Evolutionary conservation across 495 filamentous ascomycete genomes (phyloP).

Genomic region (Pseudomonodictys pantanalensis): DNA sequence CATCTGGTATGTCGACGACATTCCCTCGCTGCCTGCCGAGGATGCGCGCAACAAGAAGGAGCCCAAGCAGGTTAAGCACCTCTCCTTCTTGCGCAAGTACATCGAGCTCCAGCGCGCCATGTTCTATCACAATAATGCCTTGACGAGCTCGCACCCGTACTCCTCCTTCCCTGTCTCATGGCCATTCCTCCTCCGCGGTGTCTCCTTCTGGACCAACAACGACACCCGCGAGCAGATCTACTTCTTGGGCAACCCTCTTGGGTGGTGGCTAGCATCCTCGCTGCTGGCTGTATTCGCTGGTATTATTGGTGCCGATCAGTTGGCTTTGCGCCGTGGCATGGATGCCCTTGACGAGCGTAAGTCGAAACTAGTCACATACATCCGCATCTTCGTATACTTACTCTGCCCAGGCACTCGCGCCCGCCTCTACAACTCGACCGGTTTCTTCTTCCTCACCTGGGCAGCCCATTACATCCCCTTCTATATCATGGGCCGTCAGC

Average conservation of each 20-base stretch:
- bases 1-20: constrained; percentile 89
- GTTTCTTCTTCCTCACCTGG: constrained; percentile 94
- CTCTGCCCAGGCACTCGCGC: constrained; percentile 69
- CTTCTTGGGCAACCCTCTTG: constrained; percentile 94
- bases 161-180: constrained; percentile 92
- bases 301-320: constrained; percentile 87
- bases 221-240: constrained; percentile 97
- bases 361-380: constrained; percentile 41
- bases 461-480: constrained; percentile 72
- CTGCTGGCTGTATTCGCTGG: constrained; percentile 90
- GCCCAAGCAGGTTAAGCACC: constrained; percentile 69
- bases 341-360: constrained; percentile 92
- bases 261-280: constrained; percentile 95
- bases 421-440: constrained; percentile 94
- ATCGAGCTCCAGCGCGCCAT: constrained; percentile 95
- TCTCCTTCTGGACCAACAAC: constrained; percentile 99
- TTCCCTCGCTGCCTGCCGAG: constrained; percentile 71
- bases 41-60: constrained; percentile 66
- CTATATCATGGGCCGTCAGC: constrained; percentile 73
- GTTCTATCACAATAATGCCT: constrained; percentile 98
- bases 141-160: constrained; percentile 96
- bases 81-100: constrained; percentile 92
- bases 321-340: constrained; percentile 85
- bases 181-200: constrained; percentile 94
- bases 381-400: constrained; percentile 3